Percentiles rank a stretch among this genome's conserved stretches.
phyloP scores from a whole-genome alignment of 192 early-diverging fungal species.

The Coemansia sp. region DNA sequence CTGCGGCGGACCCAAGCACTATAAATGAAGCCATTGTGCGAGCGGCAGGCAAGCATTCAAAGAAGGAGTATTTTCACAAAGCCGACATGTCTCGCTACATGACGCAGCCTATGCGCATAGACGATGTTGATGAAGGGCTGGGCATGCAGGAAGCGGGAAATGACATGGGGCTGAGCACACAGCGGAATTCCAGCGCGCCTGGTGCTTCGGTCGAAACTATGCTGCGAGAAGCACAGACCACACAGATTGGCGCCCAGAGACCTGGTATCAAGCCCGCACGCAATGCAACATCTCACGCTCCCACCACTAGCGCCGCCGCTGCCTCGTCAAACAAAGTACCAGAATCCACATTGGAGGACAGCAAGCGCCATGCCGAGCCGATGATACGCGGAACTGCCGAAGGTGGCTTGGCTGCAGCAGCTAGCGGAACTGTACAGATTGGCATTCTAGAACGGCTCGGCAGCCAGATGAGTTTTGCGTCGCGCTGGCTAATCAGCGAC shows the following conservation, averaged over 20 bases:
- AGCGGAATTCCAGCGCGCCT: constrained; percentile 7
- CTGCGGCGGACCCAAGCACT: constrained; percentile 37
- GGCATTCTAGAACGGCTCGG: constrained; percentile 26
- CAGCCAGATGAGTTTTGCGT: constrained; percentile 48
- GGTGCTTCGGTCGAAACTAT: constrained; percentile 35
- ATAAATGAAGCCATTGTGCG: constrained; percentile 47
- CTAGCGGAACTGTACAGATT: neutral
- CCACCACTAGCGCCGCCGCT: neutral
- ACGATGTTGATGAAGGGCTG: constrained; percentile 4
- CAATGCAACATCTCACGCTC: neutral
- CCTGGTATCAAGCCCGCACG: constrained; percentile 1
- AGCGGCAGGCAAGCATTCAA: constrained; percentile 37
- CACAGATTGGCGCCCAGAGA: constrained; percentile 7
- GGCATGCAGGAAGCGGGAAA: neutral
- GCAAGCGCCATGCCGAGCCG: too few species aligned
- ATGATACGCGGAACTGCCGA: too few species aligned
- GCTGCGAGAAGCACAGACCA: constrained; percentile 47
- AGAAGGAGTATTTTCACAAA: constrained; percentile 33
- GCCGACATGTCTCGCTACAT: constrained; percentile 45
- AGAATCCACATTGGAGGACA: too few species aligned
- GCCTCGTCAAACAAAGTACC: too few species aligned
- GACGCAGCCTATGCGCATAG: constrained; percentile 36
- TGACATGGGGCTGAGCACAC: neutral
- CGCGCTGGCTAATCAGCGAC: constrained; percentile 48
- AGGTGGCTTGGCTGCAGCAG: neutral